Evolutionary conservation across 2,329 filamentous ascomycete genomes (phyloP).

Genomic region (Sporothrix brasiliensis): DNA sequence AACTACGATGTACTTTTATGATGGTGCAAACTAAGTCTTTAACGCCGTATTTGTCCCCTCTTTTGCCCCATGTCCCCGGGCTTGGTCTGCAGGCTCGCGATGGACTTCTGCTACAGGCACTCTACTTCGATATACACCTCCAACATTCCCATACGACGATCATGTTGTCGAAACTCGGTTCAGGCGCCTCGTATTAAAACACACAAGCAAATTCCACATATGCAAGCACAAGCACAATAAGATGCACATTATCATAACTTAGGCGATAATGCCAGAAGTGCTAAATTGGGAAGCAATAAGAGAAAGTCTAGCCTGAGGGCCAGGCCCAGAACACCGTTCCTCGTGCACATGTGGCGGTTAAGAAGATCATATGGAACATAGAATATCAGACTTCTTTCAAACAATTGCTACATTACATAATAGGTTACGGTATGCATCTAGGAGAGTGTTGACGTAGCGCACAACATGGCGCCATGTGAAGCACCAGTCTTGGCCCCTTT

Average conservation of each 20-base stretch:
- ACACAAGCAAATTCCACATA: neutral
- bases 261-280: neutral
- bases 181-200: neutral
- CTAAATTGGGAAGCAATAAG: neutral
- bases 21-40: neutral
- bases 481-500: no score
- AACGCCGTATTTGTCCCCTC: neutral
- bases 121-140: neutral
- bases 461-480: no score
- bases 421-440: neutral
- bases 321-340: neutral
- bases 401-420: neutral
- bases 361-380: constrained; percentile 11
- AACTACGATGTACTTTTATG: no score
- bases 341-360: neutral
- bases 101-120: neutral
- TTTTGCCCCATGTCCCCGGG: neutral
- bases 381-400: neutral
- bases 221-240: constrained; percentile 1
- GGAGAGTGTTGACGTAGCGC: neutral
- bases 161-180: constrained; percentile 24
- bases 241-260: constrained; percentile 3
- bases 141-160: constrained; percentile 11
- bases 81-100: neutral
- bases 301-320: neutral